Base-by-base conservation (phyloP, 2,329 filamentous ascomycete genomes). In the Arthrobotrys sphaeroides region DNA sequence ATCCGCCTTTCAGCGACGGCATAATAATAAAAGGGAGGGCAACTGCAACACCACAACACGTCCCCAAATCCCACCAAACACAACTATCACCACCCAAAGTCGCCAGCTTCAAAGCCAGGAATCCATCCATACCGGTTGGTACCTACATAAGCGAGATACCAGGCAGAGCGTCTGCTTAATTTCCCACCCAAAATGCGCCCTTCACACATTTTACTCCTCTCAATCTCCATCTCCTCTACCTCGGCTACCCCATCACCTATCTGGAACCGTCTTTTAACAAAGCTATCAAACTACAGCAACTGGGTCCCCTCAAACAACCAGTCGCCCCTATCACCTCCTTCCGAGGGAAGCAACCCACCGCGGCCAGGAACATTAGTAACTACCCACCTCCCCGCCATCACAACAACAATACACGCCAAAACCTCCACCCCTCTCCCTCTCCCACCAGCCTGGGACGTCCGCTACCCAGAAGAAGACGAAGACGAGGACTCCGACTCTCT, bases 11-110 rank as follows among this genome's bases (percentile, higher is more conserved):
- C 43, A 31, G 55, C 66, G 55, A 53, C 66, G 66, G 66, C 43
- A 62, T 45, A 70, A 70, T 70, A 70, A 18, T 12, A 9, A 31
- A 65, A 74, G n/a, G n/a, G n/a, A n/a, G n/a, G n/a, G n/a, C n/a
- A n/a, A 55, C 55, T 74, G n/a, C 70, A 74, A 74, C 70, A 74
- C 62, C 70, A 57, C 70, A 74, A 74, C 70, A 43, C 70, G 49
- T 33, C 26, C 13, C n/a, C 5, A 3, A 2, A 13, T 16, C 6
- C 16, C 16, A 13, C n/a, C 31, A 4, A 33, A 36, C 18, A 36
- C 5, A 5, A 18, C 36, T 5, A 40, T 22, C 31, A 22, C 36
- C 7, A 31, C 9, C 51, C 5, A 36, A n/a, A n/a, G n/a, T 57
- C n/a, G 26, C 22, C 6, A n/a, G 20, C 33, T 57, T 47, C 36